Evolutionary conservation across 2,329 filamentous ascomycete genomes (phyloP).

Genomic region (Colletotrichum sp.): DNA sequence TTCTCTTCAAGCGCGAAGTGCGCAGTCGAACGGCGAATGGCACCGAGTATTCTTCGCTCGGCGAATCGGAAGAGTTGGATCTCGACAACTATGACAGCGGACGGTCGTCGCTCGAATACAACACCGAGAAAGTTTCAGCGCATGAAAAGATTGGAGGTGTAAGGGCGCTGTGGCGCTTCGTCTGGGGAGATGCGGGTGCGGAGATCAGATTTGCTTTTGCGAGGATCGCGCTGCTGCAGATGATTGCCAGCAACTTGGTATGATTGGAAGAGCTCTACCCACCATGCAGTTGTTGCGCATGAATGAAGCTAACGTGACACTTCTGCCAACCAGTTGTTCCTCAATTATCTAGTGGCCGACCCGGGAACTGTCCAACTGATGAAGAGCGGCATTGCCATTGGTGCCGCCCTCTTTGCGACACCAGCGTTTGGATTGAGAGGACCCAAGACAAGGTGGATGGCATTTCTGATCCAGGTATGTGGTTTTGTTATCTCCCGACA

Average conservation of each 20-base stretch:
- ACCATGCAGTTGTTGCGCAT: background rate
- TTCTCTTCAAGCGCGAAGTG: slow-evolving; percentile 29
- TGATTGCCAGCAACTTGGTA: slow-evolving; percentile 36
- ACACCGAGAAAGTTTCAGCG: background rate
- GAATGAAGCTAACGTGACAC: background rate
- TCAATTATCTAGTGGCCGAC: slow-evolving; percentile 32
- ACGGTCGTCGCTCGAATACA: background rate
- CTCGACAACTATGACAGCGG: background rate
- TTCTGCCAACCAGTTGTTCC: slow-evolving; percentile 27
- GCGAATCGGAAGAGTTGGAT: slow-evolving; percentile 6
- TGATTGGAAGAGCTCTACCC: background rate
- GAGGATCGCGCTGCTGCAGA: slow-evolving; percentile 34
- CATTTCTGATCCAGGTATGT: slow-evolving; percentile 31
- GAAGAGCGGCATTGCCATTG: slow-evolving; percentile 33
- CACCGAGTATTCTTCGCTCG: slow-evolving; percentile 8
- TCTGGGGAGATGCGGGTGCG: slow-evolving; percentile 24
- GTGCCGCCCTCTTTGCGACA: slow-evolving; percentile 30
- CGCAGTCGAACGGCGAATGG: slow-evolving; percentile 5
- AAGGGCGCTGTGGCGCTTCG: slow-evolving; percentile 16
- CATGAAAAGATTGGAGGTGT: background rate
- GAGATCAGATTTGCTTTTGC: slow-evolving; percentile 32
- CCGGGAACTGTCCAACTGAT: slow-evolving; percentile 34
- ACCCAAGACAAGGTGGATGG: slow-evolving; percentile 33
- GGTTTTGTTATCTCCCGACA: background rate
- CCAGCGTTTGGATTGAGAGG: slow-evolving; percentile 26